Conservation (phyloP, 331 rosid species). For the Telfairia occidentalis region DNA sequence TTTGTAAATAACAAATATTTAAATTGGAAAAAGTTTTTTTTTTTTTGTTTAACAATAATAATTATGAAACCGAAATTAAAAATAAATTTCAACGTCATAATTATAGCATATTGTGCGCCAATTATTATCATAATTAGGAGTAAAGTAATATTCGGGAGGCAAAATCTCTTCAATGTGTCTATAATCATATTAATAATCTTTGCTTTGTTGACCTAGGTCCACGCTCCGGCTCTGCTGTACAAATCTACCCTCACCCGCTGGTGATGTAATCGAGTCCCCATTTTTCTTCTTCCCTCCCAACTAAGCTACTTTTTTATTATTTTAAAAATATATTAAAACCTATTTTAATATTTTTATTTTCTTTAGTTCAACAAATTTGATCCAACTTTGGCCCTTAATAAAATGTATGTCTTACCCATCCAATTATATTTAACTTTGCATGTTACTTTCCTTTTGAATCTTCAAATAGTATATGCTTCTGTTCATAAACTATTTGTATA, state of each 20-base stretch:
- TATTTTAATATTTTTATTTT: no score
- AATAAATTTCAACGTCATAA: background rate
- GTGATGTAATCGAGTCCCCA: background rate
- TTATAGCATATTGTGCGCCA: slow-evolving; percentile 1
- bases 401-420: no score
- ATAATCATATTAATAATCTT: background rate
- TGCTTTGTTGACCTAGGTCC: background rate
- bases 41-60: no score
- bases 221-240: background rate
- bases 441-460: no score
- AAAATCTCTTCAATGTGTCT: background rate
- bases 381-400: no score
- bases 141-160: background rate
- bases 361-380: no score
- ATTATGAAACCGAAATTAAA: background rate
- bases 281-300: background rate
- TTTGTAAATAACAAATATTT: no score
- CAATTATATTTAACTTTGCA: no score
- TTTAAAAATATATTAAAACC: no score
- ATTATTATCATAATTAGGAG: background rate
- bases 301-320: no score
- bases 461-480: no score
- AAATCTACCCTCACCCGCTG: background rate
- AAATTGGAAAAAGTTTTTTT: background rate
- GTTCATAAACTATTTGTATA: no score